phyloP scores from a whole-genome alignment of 179 eudicot genomes.

The Pouteria campechiana region DNA sequence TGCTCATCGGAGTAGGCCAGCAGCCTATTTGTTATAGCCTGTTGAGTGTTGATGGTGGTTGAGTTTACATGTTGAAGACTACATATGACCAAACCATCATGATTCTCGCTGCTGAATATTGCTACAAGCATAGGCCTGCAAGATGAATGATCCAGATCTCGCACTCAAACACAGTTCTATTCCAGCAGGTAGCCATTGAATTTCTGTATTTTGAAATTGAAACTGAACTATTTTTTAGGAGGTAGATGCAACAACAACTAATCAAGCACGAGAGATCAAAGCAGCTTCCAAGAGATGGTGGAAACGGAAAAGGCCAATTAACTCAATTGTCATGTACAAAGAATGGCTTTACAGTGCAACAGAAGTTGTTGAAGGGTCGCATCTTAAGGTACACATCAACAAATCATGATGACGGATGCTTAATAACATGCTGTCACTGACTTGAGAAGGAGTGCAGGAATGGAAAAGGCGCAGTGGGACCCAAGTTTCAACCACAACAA shows the following conservation, averaged over 20 bases:
- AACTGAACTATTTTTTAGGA: too few relatives aligned
- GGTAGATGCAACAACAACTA: conserved; percentile 15
- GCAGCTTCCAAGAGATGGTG: conserved; percentile 36
- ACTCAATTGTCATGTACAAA: conserved; percentile 23
- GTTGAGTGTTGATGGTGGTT: too few relatives aligned
- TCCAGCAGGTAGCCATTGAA: too few relatives aligned
- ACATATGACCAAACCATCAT: too few relatives aligned
- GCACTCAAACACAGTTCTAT: too few relatives aligned
- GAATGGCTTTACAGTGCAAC: conserved; percentile 47
- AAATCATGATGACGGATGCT: neutral
- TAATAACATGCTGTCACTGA: neutral
- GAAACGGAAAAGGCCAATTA: conserved; percentile 34
- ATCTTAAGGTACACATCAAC: conserved; percentile 22
- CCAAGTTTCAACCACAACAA: conserved; percentile 29
- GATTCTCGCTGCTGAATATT: too few relatives aligned
- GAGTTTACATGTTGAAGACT: too few relatives aligned
- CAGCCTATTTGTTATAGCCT: too few relatives aligned
- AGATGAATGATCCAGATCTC: too few relatives aligned
- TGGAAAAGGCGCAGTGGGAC: conserved; percentile 36
- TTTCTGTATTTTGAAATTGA: too few relatives aligned
- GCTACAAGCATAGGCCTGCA: too few relatives aligned
- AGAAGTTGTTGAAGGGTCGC: conserved; percentile 34
- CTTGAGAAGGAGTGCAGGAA: conserved; percentile 19
- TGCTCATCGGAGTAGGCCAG: too few relatives aligned
- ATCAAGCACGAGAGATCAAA: conserved; percentile 34